Conservation (phyloP, 768 basidiomycete genomes). For the Naganishia vaughanmartiniae region DNA sequence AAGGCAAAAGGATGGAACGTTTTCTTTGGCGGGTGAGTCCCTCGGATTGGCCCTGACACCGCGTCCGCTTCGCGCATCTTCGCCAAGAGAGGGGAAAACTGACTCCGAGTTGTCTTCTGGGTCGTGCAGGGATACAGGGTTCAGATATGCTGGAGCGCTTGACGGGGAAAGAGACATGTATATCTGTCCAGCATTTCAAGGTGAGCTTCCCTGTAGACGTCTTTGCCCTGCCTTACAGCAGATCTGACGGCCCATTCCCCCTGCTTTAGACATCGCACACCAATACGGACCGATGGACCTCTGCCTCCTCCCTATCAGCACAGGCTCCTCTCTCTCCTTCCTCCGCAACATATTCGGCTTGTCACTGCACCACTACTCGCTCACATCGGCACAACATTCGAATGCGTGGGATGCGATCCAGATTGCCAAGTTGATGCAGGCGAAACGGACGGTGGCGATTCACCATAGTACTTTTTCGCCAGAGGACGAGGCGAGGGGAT, state of each 20-base stretch:
- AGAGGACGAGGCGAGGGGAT: constrained; percentile 32
- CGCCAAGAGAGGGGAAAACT: neutral
- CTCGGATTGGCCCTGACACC: neutral
- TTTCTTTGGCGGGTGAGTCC: constrained; percentile 49
- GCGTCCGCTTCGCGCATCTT: neutral
- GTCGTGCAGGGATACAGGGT: constrained; percentile 47
- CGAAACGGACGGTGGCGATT: constrained; percentile 23
- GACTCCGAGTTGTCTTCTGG: neutral
- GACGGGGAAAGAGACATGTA: constrained; percentile 35
- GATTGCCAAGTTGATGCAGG: constrained; percentile 26
- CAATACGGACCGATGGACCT: constrained; percentile 45
- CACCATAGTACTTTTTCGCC: constrained; percentile 35
- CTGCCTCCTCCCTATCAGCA: constrained; percentile 47
- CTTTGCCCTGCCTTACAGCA: neutral
- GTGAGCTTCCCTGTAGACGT: constrained; percentile 28
- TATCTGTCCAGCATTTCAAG: constrained; percentile 50
- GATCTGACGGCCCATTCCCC: neutral
- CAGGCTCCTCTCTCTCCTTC: constrained; percentile 50
- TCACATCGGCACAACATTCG: constrained; percentile 43
- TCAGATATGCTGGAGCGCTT: constrained; percentile 46
- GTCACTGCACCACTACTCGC: constrained; percentile 49
- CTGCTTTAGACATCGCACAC: constrained; percentile 41
- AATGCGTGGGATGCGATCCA: constrained; percentile 35
- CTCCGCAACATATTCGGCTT: constrained; percentile 48
- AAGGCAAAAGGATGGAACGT: constrained; percentile 43